These are phyloP conservation scores for Phylloporus rhodoxanthus DNA, from an alignment of 768 basidiomycete species.

Conservation along the genomic window DNA sequence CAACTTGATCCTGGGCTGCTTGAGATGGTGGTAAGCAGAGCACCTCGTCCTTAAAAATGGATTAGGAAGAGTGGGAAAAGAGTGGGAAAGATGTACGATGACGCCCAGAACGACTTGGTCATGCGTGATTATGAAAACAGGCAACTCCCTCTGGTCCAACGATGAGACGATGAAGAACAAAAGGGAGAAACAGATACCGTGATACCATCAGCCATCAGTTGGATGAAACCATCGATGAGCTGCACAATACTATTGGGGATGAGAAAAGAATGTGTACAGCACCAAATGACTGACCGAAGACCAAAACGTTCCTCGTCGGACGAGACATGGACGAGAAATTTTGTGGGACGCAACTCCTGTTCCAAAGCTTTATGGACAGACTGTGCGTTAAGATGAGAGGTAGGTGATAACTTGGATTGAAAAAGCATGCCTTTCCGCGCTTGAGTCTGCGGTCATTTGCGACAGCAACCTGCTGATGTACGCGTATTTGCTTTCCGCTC, in stretches of 20 bases:
- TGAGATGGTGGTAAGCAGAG: conserved; percentile 15
- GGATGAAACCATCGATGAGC: conserved; percentile 60
- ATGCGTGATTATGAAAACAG: conserved; percentile 72
- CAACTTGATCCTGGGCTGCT: background rate
- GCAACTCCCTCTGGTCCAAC: conserved; percentile 63
- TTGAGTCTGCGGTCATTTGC: conserved; percentile 49
- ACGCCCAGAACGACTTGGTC: conserved; percentile 63
- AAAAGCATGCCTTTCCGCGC: conserved; percentile 46
- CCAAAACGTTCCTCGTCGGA: conserved; percentile 76
- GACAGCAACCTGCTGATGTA: conserved; percentile 45
- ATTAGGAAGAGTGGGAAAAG: conserved; percentile 1
- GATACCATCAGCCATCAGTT: conserved; percentile 41
- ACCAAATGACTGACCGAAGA: conserved; percentile 44
- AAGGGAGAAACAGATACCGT: conserved; percentile 37
- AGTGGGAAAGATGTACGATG: conserved; percentile 44
- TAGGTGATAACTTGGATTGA: background rate
- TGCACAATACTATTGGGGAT: conserved; percentile 55
- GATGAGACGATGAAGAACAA: background rate
- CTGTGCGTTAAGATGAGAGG: conserved; percentile 28
- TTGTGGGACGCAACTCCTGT: conserved; percentile 57
- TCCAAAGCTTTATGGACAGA: conserved; percentile 75
- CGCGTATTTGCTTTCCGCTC: conserved; percentile 55
- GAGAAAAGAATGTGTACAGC: background rate
- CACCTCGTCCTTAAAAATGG: conserved; percentile 50
- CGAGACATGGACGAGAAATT: conserved; percentile 44